phyloP scores from a whole-genome alignment of 768 basidiomycete species.

The Auriscalpium orientale region DNA sequence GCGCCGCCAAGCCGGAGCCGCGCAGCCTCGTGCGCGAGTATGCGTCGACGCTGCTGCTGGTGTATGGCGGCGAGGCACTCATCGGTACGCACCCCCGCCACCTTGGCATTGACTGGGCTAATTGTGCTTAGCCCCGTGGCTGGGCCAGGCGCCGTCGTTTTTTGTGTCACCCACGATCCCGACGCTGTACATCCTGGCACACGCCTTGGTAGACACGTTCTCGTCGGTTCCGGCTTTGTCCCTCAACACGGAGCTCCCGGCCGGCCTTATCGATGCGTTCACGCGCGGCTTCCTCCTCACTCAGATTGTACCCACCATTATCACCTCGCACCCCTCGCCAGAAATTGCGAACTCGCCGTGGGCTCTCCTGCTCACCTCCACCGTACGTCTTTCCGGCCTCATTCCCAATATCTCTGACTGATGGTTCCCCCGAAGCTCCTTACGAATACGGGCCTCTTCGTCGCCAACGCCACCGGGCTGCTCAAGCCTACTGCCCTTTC shows the following conservation, averaged over 20 bases:
- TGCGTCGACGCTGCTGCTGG: conserved; percentile 11
- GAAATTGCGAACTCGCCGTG: conserved; percentile 11
- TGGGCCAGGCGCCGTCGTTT: conserved; percentile 13
- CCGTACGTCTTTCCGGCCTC: conserved; percentile 3
- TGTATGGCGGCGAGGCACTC: conserved; percentile 15
- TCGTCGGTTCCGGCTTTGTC: conserved; percentile 9
- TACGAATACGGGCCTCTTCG: conserved; percentile 60
- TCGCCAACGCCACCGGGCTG: conserved; percentile 67
- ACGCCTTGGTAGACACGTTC: conserved; percentile 7
- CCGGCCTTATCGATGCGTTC: conserved; percentile 8
- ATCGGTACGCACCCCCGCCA: conserved; percentile 5
- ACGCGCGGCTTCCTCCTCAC: conserved; percentile 15
- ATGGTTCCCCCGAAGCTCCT: conserved; percentile 8
- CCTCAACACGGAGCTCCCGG: conserved; percentile 10
- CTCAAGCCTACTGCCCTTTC: conserved; percentile 62
- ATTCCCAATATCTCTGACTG: not conserved
- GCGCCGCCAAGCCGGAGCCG: not conserved
- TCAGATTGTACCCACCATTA: conserved; percentile 10
- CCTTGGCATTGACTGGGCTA: not conserved
- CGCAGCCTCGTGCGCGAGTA: conserved; percentile 11
- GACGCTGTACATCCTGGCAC: conserved; percentile 1
- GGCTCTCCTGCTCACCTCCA: conserved; percentile 9
- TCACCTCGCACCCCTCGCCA: conserved; percentile 10
- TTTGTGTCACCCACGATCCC: conserved; percentile 4
- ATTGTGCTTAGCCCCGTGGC: conserved; percentile 8